phyloP scores from a whole-genome alignment of 352 stramenopile species.

The Phytophthora pistaciae region DNA sequence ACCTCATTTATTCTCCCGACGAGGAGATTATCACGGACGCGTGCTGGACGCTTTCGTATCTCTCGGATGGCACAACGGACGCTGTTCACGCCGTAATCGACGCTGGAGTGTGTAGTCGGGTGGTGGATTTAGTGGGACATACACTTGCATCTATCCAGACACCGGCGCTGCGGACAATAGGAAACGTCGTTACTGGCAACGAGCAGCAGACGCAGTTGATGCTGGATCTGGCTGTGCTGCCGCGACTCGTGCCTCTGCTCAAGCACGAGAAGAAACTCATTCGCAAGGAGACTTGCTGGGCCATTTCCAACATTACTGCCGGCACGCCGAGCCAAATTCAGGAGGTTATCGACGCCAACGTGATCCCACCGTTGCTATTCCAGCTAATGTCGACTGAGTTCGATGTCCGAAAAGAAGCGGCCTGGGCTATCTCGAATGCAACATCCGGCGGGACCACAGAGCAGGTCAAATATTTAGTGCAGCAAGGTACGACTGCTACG shows the following conservation, averaged over 20 bases:
- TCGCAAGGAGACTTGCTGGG: slow-evolving; percentile 88
- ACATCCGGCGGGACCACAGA: slow-evolving; percentile 82
- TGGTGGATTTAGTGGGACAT: slow-evolving; percentile 97
- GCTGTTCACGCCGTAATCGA: slow-evolving; percentile 99
- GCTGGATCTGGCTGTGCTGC: slow-evolving; percentile 64
- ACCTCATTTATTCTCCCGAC: slow-evolving; percentile 97
- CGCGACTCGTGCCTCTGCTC: slow-evolving; percentile 66
- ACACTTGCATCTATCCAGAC: slow-evolving; percentile 95
- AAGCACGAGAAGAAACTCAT: slow-evolving; percentile 86
- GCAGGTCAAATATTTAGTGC: slow-evolving; percentile 98
- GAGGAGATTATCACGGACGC: slow-evolving; percentile 99
- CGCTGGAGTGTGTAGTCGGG: slow-evolving; percentile 92
- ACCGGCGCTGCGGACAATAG: slow-evolving; percentile 95
- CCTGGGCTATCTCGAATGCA: slow-evolving; percentile 88
- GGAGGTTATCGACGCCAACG: slow-evolving; percentile 79
- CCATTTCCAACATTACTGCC: slow-evolving; percentile 85
- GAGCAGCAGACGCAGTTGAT: slow-evolving; percentile 79
- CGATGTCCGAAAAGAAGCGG: slow-evolving; percentile 87
- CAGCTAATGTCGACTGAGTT: slow-evolving; percentile 73
- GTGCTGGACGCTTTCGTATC: slow-evolving; percentile 99
- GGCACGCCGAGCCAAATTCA: slow-evolving; percentile 79
- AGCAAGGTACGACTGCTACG: slow-evolving; percentile 73
- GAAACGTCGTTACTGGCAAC: slow-evolving; percentile 99
- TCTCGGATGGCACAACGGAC: slow-evolving; percentile 98
- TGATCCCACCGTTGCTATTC: slow-evolving; percentile 75